Conservation (phyloP, 208 protist genomes). For the Leishmania major region DNA sequence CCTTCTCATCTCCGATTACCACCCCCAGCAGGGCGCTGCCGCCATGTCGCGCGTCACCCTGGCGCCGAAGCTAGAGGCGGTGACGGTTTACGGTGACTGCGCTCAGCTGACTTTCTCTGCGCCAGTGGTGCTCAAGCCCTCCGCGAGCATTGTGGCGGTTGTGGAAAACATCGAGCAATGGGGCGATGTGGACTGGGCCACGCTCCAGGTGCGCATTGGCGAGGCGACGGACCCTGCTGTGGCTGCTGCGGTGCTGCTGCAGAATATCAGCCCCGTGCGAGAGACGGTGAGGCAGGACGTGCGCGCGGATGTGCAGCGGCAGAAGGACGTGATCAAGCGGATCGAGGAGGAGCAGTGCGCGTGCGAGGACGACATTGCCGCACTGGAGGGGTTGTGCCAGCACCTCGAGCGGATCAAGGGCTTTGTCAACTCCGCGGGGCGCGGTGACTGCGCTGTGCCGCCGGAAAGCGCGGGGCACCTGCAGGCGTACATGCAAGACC, state of each 20-base stretch:
- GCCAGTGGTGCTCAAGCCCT: slow-evolving; percentile 16
- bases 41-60: slow-evolving; percentile 27
- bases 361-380: slow-evolving; percentile 18
- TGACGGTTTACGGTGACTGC: slow-evolving; percentile 36
- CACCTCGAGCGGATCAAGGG: slow-evolving; percentile 19
- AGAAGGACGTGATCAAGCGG: slow-evolving; percentile 21
- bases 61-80: slow-evolving; percentile 28
- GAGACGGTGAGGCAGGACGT: slow-evolving; percentile 29
- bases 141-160: slow-evolving; percentile 9
- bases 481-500: slow-evolving; percentile 25
- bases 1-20: background rate
- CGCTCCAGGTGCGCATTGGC: slow-evolving; percentile 40
- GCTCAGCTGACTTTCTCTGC: slow-evolving; percentile 35
- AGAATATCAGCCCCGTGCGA: slow-evolving; percentile 32
- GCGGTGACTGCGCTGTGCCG: background rate
- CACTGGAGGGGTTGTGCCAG: slow-evolving; percentile 14
- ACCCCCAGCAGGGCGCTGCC: background rate
- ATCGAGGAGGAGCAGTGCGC: slow-evolving; percentile 19
- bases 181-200: slow-evolving; percentile 33
- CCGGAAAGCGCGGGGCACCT: slow-evolving; percentile 9
- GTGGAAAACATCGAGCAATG: slow-evolving; percentile 34
- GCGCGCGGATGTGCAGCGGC: slow-evolving; percentile 28
- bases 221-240: slow-evolving; percentile 19
- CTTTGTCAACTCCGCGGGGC: slow-evolving; percentile 13
- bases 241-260: slow-evolving; percentile 23